Conservation (phyloP, 202 grass and related monocot genomes). For the Miscanthus sacchariflorus region DNA sequence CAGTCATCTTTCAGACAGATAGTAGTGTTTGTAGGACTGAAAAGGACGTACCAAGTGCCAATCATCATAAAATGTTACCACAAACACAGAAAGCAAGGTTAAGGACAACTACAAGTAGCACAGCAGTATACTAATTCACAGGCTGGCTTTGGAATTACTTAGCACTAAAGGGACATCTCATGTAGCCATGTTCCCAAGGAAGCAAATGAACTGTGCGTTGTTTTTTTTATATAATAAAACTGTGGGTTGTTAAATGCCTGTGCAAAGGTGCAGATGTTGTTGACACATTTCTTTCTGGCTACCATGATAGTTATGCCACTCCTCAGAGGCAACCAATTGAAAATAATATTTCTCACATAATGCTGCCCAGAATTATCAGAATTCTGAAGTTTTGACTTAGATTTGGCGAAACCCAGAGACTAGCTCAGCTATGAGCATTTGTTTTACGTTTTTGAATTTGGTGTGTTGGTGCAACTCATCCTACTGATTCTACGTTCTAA, state of each 20-base stretch:
- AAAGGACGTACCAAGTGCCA: conserved; percentile 6
- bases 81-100: conserved; percentile 4
- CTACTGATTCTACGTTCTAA: not conserved
- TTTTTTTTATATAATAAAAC: not conserved
- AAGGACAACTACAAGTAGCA: not conserved
- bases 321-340: not conserved
- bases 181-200: not conserved
- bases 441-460: not conserved
- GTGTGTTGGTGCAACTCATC: not conserved
- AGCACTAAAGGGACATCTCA: not conserved
- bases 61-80: conserved; percentile 25
- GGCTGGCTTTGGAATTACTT: not conserved
- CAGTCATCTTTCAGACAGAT: not conserved
- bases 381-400: not conserved
- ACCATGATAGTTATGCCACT: not conserved
- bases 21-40: conserved; percentile 1
- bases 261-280: conserved; percentile 20
- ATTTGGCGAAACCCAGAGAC: not conserved
- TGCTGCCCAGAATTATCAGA: not conserved
- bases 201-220: conserved; percentile 14
- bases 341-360: conserved; percentile 30
- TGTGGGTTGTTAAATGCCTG: conserved; percentile 15
- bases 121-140: not conserved
- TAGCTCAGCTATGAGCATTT: not conserved
- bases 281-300: not conserved